Evolutionary conservation across 1,139 yeast genomes (phyloP), one percentile per base, ranked within the genome.

Genomic region (Spathaspora sp.): DNA sequence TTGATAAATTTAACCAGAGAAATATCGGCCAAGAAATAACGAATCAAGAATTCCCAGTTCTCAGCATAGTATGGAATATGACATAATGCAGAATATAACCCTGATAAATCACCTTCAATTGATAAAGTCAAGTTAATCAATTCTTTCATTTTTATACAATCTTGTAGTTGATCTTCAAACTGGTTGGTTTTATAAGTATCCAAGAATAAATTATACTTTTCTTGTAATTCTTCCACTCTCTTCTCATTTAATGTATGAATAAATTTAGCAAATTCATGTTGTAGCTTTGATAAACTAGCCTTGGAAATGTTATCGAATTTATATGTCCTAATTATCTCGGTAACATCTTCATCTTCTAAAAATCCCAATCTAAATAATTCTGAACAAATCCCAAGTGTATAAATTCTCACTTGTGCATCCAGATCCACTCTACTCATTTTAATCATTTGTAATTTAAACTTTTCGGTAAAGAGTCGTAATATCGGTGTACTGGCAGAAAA

Each of bases 401-500:
- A 63, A 16, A 71, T 60, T 53, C 84, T 76, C 1, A 86, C 89
- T 37, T 70, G 72, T 9, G 66, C 20, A 47, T 66, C 72, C 18
- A 44, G 49, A 51, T 73, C 79, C 16, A 60, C 57, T 48, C 53
- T 58, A 37, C 63, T 53, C 75, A 89, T 86, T 46, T 83, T 84
- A 15, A 87, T 67, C 20, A 90, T 61, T 56, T 89, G 83, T 4
- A 67, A 64, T 55, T 84, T 82, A 60, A 84, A 87, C 48, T 87
- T 68, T 49, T 85, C 89, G 4, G 89, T 80, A 60, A 89, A 88
- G 54, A 83, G 89, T 47, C 89, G 74, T 18, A 67, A 56, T 24
- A 64, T 60, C 48, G 65, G 54, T 20, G 55, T 54, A n/a, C 53
- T 53, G 15, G 50, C 50, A 18, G 54, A 47, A 9, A 53, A 45